phyloP scores from a whole-genome alignment of 768 basidiomycete species.

The Crepidotus variabilis region DNA sequence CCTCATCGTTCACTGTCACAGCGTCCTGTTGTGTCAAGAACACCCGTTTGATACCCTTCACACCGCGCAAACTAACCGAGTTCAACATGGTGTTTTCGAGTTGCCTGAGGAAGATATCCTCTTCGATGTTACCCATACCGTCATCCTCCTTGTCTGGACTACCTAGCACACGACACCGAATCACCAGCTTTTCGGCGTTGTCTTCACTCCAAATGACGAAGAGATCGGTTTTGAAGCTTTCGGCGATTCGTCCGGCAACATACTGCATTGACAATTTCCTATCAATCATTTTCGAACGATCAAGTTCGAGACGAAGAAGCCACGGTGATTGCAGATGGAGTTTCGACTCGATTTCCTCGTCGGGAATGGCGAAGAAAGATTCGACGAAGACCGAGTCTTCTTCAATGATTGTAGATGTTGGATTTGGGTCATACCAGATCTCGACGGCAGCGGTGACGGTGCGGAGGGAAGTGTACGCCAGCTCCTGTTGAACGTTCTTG shows the following conservation, averaged over 20 bases:
- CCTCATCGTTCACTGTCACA: constrained; percentile 59
- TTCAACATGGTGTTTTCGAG: constrained; percentile 96
- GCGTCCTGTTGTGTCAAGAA: constrained; percentile 91
- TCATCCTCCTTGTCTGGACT: constrained; percentile 86
- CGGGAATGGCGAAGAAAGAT: constrained; percentile 99
- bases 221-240: constrained; percentile 92
- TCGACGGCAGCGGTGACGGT: constrained; percentile 95
- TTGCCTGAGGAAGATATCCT: constrained; percentile 94
- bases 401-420: constrained; percentile 89
- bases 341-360: constrained; percentile 91
- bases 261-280: constrained; percentile 93
- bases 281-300: constrained; percentile 97
- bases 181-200: constrained; percentile 94
- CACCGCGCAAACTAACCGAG: constrained; percentile 91
- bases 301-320: constrained; percentile 94
- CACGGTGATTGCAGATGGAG: constrained; percentile 92
- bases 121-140: constrained; percentile 69
- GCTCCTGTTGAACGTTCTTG: constrained; percentile 88
- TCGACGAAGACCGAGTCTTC: constrained; percentile 96
- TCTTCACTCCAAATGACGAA: constrained; percentile 99
- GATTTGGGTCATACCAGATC: constrained; percentile 97
- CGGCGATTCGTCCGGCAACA: constrained; percentile 89
- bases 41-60: constrained; percentile 85
- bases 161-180: constrained; percentile 91
- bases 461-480: constrained; percentile 89